A percentile compares a stretch with the other conserved stretches of the same genome.
These are phyloP conservation scores for Diaporthe citrichinensis DNA, from an alignment of 2,329 filamentous ascomycete genomes.

Conservation along the genomic window DNA sequence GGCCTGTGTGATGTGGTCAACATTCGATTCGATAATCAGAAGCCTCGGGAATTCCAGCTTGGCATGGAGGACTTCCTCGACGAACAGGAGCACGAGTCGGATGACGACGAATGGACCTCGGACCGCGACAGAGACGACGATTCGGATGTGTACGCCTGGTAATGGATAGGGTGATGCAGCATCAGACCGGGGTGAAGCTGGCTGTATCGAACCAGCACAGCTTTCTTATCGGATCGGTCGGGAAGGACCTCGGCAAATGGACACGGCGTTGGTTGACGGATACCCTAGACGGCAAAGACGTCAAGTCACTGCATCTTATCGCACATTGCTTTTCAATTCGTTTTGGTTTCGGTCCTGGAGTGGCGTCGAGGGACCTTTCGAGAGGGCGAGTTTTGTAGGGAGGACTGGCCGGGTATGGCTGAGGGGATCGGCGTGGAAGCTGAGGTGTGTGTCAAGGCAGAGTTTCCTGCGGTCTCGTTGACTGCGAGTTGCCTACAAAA, in stretches of 20 bases:
- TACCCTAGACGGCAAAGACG: constrained; percentile 36
- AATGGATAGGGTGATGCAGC: not conserved
- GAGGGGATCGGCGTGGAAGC: not conserved
- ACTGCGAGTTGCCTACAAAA: not conserved
- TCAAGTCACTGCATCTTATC: constrained; percentile 15
- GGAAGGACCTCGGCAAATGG: not conserved
- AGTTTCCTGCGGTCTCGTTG: not conserved
- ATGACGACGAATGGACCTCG: constrained; percentile 67
- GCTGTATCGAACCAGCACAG: not conserved
- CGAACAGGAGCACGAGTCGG: constrained; percentile 65
- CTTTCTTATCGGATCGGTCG: not conserved
- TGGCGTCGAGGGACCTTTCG: not conserved
- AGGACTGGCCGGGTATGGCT: not conserved
- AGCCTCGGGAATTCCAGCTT: constrained; percentile 77
- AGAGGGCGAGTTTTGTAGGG: not conserved
- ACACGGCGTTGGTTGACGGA: constrained; percentile 35
- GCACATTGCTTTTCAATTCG: not conserved
- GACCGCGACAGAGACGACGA: constrained; percentile 68
- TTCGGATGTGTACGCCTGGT: constrained; percentile 58
- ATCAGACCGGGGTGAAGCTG: not conserved
- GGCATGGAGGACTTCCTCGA: constrained; percentile 81
- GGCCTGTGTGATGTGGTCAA: constrained; percentile 80
- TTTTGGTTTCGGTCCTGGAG: not conserved
- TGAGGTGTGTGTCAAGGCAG: not conserved
- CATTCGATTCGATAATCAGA: constrained; percentile 82